phyloP scores from a whole-genome alignment of 139 green algal species.

The Microglena sp. region DNA sequence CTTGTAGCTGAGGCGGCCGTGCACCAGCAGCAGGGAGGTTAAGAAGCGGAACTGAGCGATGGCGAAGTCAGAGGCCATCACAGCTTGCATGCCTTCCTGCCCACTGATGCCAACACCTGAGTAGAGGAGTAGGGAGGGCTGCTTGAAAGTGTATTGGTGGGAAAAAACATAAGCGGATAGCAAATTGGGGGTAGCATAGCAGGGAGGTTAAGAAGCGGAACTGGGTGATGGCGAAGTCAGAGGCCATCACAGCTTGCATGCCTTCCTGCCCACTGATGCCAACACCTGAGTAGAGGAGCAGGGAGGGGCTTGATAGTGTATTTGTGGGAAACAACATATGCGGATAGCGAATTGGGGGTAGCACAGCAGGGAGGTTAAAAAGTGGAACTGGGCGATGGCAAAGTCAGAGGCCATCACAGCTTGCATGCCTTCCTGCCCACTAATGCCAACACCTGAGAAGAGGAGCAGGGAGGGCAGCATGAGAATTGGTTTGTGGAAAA shows the following conservation, averaged over 20 bases:
- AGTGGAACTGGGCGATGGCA: no score
- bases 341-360: no score
- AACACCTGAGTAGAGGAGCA: no score
- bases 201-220: constrained; percentile 82
- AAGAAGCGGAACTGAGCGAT: constrained; percentile 96
- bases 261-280: constrained; percentile 96
- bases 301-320: no score
- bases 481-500: no score
- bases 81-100: constrained; percentile 90
- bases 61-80: constrained; percentile 91
- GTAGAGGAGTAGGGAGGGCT: no score
- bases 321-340: no score
- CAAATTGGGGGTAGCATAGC: no score
- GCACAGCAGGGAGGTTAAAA: no score
- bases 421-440: constrained; percentile 91
- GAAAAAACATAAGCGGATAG: no score
- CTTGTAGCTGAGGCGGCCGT: constrained; percentile 78
- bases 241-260: constrained; percentile 86
- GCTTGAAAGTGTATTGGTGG: no score
- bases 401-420: constrained; percentile 92
- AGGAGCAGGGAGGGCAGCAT: no score
- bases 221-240: constrained; percentile 94
- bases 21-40: constrained; percentile 64
- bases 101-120: constrained; percentile 93
- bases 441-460: constrained; percentile 83